Percentiles rank a stretch among this genome's conserved stretches.
These are phyloP conservation scores for Diospyros kaki DNA, from an alignment of 148 eudicot genomes.

Conservation along the genomic window DNA sequence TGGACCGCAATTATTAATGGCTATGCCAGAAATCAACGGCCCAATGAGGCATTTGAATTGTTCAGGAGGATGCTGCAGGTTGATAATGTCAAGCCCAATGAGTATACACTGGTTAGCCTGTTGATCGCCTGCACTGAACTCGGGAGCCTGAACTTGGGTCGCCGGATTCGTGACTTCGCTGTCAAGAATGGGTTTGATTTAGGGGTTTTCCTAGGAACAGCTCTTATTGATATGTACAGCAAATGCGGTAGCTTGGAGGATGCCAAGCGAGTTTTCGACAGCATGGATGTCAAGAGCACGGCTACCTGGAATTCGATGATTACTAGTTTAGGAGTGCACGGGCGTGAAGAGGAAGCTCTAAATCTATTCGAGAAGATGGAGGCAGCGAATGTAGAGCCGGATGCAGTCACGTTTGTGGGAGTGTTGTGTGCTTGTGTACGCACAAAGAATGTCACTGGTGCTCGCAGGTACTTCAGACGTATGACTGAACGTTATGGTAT, in stretches of 20 bases:
- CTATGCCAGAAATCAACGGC: constrained; percentile 33
- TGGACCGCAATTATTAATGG: constrained; percentile 66
- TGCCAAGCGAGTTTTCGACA: constrained; percentile 44
- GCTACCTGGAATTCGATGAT: constrained; percentile 81
- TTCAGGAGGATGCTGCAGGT: constrained; percentile 41
- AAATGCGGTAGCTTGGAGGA: constrained; percentile 63
- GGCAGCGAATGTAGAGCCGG: constrained; percentile 40
- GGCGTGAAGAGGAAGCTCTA: constrained; percentile 54
- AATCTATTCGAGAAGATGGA: constrained; percentile 43
- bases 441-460: constrained; percentile 32
- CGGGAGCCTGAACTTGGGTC: constrained; percentile 51
- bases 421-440: constrained; percentile 61
- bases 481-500: constrained; percentile 50
- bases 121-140: constrained; percentile 50
- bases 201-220: constrained; percentile 56
- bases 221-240: constrained; percentile 75
- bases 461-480: constrained; percentile 31
- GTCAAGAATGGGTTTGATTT: constrained; percentile 45
- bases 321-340: constrained; percentile 67
- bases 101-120: constrained; percentile 55
- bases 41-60: constrained; percentile 47
- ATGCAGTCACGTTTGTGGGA: constrained; percentile 66
- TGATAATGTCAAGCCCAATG: constrained; percentile 51
- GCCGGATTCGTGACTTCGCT: constrained; percentile 56
- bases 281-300: constrained; percentile 45